Evolutionary conservation across 1,284 basidiomycete genomes (phyloP), one percentile per base, ranked within the genome.

Genomic region (Gomphus sp.): DNA sequence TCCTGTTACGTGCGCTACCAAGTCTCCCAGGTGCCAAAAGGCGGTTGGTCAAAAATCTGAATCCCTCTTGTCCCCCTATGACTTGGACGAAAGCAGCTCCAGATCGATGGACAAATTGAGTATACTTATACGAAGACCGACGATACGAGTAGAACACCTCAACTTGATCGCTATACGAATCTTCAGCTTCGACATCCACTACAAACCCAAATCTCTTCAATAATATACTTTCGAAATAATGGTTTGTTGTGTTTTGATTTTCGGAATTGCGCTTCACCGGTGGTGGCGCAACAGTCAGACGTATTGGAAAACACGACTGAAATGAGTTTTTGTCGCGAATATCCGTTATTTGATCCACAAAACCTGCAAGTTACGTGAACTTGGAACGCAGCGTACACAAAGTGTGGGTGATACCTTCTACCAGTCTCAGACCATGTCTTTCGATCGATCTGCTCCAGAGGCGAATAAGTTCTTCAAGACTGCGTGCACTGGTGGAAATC

Each of bases 401-500:
- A 12, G 18, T 10, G 7, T n/a, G n/a, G 25, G n/a, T 41, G 47
- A 39, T 49, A 55, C 58, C 91, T 69, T 98, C 96, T 52, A 98
- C 91, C 9, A 98, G 82, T 65, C 87, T 91, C 58, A 99, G 77
- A 1, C 96, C 96, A 64, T 95, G 95, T 51, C 88, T 81, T 65
- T 98, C 94, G 39, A 97, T 90, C 1, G 84, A 81, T 37, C 91
- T 80, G 52, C 84, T 85, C 90, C 94, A 97, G 56, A 83, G 80
- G 45, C 89, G 85, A 10, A 98, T 79, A 43, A 89, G 79, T 65
- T 97, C 93, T 64, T 99, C 96, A 60, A 99, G 91, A 63, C 89
- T 88, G n/a, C 91, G 84, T n/a, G 93, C 91, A 0, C 93, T 95
- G 0, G 94, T 92, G 9, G 93, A 94, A 28, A 98, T 87, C 96